Percentiles rank a stretch among this genome's conserved stretches.
These are phyloP conservation scores for Sporothrix luriei DNA, from an alignment of 2,329 filamentous ascomycete species.

Conservation along the genomic window DNA sequence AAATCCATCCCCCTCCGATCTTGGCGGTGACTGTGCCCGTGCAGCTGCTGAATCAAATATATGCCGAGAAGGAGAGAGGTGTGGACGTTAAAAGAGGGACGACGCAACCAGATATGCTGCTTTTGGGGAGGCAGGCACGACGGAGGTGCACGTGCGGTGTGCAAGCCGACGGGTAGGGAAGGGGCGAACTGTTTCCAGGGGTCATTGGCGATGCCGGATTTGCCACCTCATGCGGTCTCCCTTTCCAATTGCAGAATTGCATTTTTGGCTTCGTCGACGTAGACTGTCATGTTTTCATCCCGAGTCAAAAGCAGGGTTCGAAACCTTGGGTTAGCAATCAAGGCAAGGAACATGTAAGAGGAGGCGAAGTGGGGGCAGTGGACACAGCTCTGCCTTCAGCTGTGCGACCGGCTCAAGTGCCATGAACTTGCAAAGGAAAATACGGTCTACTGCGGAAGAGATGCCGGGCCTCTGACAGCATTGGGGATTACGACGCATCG, in stretches of 20 bases:
- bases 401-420: slow-evolving; percentile 15
- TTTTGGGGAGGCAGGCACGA: neutral
- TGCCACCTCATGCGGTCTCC: neutral
- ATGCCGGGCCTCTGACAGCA: neutral
- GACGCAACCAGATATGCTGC: no score
- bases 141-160: slow-evolving; percentile 8
- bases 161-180: slow-evolving; percentile 16
- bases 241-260: slow-evolving; percentile 3
- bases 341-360: slow-evolving; percentile 22
- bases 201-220: slow-evolving; percentile 14
- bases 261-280: no score
- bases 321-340: slow-evolving; percentile 13
- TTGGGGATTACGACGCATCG: neutral
- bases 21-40: no score
- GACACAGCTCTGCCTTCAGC: slow-evolving; percentile 10
- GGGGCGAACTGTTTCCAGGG: slow-evolving; percentile 15
- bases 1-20: neutral
- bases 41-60: neutral
- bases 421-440: neutral
- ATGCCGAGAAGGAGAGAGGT: neutral
- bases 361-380: slow-evolving; percentile 21
- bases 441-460: slow-evolving; percentile 1
- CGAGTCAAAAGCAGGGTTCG: slow-evolving; percentile 23
- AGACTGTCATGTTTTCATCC: slow-evolving; percentile 14
- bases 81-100: neutral